phyloP scores from a whole-genome alignment of 2,329 filamentous ascomycete genomes.

The Truncatella angustata region DNA sequence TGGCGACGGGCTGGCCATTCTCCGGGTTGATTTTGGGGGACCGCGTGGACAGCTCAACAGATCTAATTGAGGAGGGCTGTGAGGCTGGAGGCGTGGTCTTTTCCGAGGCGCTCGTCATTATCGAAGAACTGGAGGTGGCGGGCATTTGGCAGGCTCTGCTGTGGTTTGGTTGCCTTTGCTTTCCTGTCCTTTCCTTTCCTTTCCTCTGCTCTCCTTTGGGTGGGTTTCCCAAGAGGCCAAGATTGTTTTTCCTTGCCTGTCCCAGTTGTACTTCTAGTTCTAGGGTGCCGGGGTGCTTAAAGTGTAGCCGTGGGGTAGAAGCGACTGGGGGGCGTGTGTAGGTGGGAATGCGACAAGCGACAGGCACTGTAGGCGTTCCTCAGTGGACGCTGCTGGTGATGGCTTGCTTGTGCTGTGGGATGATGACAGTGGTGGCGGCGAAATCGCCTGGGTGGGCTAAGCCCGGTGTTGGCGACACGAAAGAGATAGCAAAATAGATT shows the following conservation, averaged over 20 bases:
- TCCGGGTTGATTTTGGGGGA: conserved; percentile 27
- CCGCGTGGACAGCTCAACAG: conserved; percentile 26
- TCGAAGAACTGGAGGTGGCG: conserved; percentile 14
- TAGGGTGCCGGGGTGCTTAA: conserved; percentile 5
- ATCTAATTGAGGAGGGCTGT: conserved; percentile 31
- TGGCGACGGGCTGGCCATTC: conserved; percentile 26
- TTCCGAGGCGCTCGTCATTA: conserved; percentile 32
- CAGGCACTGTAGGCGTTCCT: no score
- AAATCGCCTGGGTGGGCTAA: conserved; percentile 31
- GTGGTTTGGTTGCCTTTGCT: conserved; percentile 11
- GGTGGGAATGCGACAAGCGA: not conserved
- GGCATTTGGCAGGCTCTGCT: conserved; percentile 10
- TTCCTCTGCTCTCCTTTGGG: no score
- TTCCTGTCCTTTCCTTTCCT: no score
- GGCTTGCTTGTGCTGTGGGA: conserved; percentile 1
- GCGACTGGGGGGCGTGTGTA: conserved; percentile 3
- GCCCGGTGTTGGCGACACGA: conserved; percentile 28
- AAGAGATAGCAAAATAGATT: conserved; percentile 28
- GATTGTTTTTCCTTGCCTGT: no score
- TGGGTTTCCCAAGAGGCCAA: no score
- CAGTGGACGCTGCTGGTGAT: not conserved
- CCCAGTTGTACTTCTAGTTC: not conserved
- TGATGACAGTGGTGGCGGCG: conserved; percentile 24
- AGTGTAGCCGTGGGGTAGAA: conserved; percentile 8
- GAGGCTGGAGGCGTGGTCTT: conserved; percentile 28